Conservation (phyloP, 495 filamentous ascomycete species). For the Aspergillus campestris region DNA sequence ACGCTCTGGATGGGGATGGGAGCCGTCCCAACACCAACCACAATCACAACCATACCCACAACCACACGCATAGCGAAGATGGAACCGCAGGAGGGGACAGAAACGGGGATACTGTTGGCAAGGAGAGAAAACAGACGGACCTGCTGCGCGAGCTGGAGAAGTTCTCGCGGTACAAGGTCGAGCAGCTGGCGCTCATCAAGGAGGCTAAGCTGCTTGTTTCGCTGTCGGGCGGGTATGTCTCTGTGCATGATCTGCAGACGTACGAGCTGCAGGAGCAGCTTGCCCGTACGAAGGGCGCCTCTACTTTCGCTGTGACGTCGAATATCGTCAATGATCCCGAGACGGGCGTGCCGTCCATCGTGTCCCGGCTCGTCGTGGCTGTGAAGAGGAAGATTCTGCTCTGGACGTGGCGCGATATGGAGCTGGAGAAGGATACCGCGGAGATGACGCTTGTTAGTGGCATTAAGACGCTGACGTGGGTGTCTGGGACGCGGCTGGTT, state of each 20-base stretch:
- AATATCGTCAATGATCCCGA: conserved; percentile 85
- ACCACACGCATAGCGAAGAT: conserved; percentile 7
- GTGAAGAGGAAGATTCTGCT: conserved; percentile 83
- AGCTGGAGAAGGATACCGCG: conserved; percentile 60
- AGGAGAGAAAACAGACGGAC: conserved; percentile 54
- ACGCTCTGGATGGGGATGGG: conserved; percentile 11
- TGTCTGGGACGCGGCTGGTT: conserved; percentile 72
- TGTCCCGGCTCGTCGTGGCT: conserved; percentile 81
- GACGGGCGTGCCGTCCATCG: conserved; percentile 81
- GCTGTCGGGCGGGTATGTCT: conserved; percentile 78
- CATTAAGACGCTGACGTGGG: conserved; percentile 83
- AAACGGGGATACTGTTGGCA: background rate
- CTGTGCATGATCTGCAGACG: conserved; percentile 77
- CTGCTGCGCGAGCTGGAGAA: conserved; percentile 84
- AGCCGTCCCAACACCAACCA: conserved; percentile 10
- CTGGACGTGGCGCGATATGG: conserved; percentile 95
- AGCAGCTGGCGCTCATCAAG: conserved; percentile 91
- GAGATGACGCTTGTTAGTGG: conserved; percentile 74
- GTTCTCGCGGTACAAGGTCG: conserved; percentile 81
- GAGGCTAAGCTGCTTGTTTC: conserved; percentile 87
- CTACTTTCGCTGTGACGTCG: conserved; percentile 82
- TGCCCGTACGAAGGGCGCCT: conserved; percentile 77
- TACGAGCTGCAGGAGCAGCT: conserved; percentile 74
- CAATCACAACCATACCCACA: background rate
- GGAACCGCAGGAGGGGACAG: conserved; percentile 6